Evolutionary conservation across 306 rosid genomes (phyloP).

Genomic region (Dryas octopetala): DNA sequence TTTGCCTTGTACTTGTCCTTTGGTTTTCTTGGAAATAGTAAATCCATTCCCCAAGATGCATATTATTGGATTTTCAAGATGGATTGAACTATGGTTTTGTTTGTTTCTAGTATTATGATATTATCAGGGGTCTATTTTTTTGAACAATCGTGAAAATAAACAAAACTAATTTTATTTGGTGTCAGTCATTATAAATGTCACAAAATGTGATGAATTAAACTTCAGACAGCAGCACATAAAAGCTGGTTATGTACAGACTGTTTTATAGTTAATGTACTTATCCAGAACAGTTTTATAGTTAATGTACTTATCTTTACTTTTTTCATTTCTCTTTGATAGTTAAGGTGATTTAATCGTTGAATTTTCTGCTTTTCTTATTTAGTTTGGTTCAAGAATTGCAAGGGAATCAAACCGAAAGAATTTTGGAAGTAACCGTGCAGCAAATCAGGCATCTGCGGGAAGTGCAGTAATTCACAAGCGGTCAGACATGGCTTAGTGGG

Average conservation of each 20-base stretch:
- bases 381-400: slow-evolving; percentile 98
- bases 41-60: too few species aligned
- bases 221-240: background rate
- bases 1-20: too few species aligned
- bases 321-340: background rate
- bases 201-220: background rate
- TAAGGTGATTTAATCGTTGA: slow-evolving; percentile 16
- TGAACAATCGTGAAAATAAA: too few species aligned
- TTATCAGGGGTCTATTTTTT: too few species aligned
- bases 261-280: background rate
- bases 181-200: background rate
- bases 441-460: slow-evolving; percentile 94
- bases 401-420: slow-evolving; percentile 88
- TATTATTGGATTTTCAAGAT: too few species aligned
- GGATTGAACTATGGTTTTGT: too few species aligned
- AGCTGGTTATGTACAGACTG: background rate
- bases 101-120: too few species aligned
- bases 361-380: slow-evolving; percentile 29
- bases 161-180: too few species aligned
- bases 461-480: slow-evolving; percentile 60
- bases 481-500: slow-evolving; percentile 30
- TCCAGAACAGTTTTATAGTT: background rate
- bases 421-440: slow-evolving; percentile 94
- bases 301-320: too few species aligned
- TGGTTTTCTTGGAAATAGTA: too few species aligned